A percentile compares a stretch with the other conserved stretches of the same genome.
These are phyloP conservation scores for Kurtzmaniella quercitrusa DNA, from an alignment of 1,139 yeast genomes.

Conservation along the genomic window DNA sequence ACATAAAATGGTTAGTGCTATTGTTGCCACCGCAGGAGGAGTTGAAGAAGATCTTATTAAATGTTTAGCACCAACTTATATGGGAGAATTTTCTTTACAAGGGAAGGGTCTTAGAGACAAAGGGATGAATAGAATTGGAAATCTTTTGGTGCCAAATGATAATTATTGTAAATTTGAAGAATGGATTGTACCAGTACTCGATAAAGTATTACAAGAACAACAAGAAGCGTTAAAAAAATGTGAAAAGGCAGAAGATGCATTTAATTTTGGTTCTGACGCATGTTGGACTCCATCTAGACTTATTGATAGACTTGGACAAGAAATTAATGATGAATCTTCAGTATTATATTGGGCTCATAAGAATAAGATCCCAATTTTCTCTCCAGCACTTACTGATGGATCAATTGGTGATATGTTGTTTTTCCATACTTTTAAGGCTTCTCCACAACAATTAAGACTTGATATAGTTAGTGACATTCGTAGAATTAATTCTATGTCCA, in stretches of 20 bases:
- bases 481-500: slow-evolving; percentile 83
- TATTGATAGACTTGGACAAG: slow-evolving; percentile 90
- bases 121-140: slow-evolving; percentile 97
- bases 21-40: slow-evolving; percentile 97
- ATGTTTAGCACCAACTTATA: slow-evolving; percentile 90
- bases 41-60: slow-evolving; percentile 95
- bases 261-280: slow-evolving; percentile 41
- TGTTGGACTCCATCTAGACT: slow-evolving; percentile 91
- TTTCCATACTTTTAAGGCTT: slow-evolving; percentile 93
- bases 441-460: slow-evolving; percentile 82
- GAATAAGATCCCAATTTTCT: slow-evolving; percentile 90
- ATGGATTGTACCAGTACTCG: slow-evolving; percentile 94
- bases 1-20: slow-evolving; percentile 89
- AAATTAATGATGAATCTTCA: slow-evolving; percentile 89
- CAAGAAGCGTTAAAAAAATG: slow-evolving; percentile 57
- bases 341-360: slow-evolving; percentile 98
- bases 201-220: slow-evolving; percentile 84
- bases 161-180: slow-evolving; percentile 96
- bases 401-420: slow-evolving; percentile 98
- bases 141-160: slow-evolving; percentile 93
- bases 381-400: slow-evolving; percentile 98
- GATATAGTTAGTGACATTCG: slow-evolving; percentile 95
- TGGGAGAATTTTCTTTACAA: slow-evolving; percentile 83
- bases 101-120: slow-evolving; percentile 84
- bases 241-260: slow-evolving; percentile 48